Conservation (phyloP, 305 asterid species). For the Fraxinus nigra region DNA sequence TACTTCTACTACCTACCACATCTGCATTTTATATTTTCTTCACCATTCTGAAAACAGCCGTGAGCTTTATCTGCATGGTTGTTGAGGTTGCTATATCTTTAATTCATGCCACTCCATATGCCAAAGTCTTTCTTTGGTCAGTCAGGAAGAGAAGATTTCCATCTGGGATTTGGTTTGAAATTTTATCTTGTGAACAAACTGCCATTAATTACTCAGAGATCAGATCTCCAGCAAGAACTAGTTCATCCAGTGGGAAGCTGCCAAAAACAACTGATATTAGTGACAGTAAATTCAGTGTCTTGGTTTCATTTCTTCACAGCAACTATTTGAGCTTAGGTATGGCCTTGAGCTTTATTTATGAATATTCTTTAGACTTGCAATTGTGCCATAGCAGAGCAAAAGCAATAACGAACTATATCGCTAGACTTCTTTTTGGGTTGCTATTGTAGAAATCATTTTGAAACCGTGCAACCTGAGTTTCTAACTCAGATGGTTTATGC, state of each 20-base stretch:
- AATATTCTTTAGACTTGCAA: not conserved
- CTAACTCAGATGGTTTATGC: not conserved
- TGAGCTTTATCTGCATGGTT: conserved; percentile 54
- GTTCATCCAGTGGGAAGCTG: conserved; percentile 28
- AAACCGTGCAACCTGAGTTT: not conserved
- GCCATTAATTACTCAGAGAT: conserved; percentile 23
- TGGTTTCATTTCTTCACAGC: conserved; percentile 79
- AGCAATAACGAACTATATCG: not conserved
- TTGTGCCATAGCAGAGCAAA: not conserved
- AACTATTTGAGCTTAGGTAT: conserved; percentile 68
- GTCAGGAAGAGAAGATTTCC: conserved; percentile 70
- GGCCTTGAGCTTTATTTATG: conserved; percentile 11
- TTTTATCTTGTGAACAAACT: conserved; percentile 35
- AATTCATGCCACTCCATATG: conserved; percentile 79
- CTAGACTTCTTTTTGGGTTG: not conserved
- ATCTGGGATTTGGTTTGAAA: conserved; percentile 75
- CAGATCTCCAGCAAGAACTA: conserved; percentile 22
- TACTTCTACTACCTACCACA: conserved; percentile 86
- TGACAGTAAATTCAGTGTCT: conserved; percentile 31
- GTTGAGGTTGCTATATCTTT: conserved; percentile 53
- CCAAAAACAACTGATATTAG: conserved; percentile 17
- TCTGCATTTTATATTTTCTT: conserved; percentile 88
- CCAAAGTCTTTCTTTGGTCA: conserved; percentile 70
- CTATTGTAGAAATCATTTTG: not conserved
- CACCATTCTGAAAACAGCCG: conserved; percentile 69